Evolutionary conservation across 140 eudicot genomes (phyloP).

Genomic region (Cichorium intybus): DNA sequence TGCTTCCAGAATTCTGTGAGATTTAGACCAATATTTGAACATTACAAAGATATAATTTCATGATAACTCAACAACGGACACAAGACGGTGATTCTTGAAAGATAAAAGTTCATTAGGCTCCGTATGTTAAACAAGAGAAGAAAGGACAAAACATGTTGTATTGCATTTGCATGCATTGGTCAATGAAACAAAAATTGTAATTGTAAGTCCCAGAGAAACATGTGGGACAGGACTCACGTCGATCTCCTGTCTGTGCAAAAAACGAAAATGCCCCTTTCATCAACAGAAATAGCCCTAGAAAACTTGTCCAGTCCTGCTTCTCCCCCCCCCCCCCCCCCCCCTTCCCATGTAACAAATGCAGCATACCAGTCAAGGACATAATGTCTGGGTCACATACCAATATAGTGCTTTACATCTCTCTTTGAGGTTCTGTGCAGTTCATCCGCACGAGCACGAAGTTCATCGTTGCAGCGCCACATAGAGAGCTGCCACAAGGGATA

Average conservation of each 20-base stretch:
- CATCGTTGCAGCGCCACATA: constrained; percentile 95
- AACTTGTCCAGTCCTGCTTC: too few relatives aligned
- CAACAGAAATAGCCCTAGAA: too few relatives aligned
- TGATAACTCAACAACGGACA: neutral
- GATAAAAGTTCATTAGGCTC: neutral
- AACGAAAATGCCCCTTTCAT: too few relatives aligned
- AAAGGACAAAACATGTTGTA: neutral
- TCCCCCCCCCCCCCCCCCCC: too few relatives aligned
- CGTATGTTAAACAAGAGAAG: neutral
- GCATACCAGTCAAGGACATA: neutral
- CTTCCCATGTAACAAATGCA: too few relatives aligned
- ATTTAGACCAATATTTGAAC: constrained; percentile 12
- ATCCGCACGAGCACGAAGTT: constrained; percentile 67
- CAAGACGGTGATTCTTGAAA: neutral
- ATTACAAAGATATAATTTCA: neutral
- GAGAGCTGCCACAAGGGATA: constrained; percentile 52
- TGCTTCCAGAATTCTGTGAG: constrained; percentile 84
- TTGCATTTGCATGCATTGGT: too few relatives aligned
- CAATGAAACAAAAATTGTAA: too few relatives aligned
- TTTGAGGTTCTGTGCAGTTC: constrained; percentile 60
- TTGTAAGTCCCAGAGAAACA: too few relatives aligned
- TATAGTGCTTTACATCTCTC: constrained; percentile 77
- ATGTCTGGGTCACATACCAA: constrained; percentile 41
- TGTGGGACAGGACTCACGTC: too few relatives aligned
- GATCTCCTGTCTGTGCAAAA: too few relatives aligned